Percentiles rank a stretch among this genome's conserved stretches.
These are phyloP conservation scores for Leptomonas seymouri DNA, from an alignment of 208 protist species.

Conservation along the genomic window DNA sequence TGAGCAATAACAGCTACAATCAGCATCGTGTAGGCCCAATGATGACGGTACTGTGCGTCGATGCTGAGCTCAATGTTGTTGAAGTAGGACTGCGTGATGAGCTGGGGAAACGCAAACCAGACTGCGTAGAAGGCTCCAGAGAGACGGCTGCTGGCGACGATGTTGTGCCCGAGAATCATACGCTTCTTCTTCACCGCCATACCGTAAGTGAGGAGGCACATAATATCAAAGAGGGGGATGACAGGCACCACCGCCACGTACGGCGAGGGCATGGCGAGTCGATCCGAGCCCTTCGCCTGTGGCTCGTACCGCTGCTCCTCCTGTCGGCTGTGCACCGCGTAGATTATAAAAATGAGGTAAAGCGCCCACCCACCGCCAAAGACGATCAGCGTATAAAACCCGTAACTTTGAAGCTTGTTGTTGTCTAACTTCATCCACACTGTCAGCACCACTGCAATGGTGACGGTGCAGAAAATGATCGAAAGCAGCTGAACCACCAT, in stretches of 20 bases:
- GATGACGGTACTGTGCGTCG: neutral
- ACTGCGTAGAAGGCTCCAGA: slow-evolving; percentile 54
- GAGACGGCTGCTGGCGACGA: slow-evolving; percentile 52
- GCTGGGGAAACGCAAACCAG: slow-evolving; percentile 69
- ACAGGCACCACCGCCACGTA: slow-evolving; percentile 66
- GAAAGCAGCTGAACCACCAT: slow-evolving; percentile 46
- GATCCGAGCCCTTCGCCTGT: slow-evolving; percentile 14
- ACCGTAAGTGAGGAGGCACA: slow-evolving; percentile 52
- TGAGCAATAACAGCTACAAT: slow-evolving; percentile 34
- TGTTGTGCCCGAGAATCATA: slow-evolving; percentile 65
- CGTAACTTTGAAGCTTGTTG: slow-evolving; percentile 39
- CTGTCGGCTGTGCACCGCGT: slow-evolving; percentile 53
- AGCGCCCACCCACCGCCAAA: slow-evolving; percentile 71
- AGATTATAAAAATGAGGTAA: slow-evolving; percentile 68
- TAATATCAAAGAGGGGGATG: slow-evolving; percentile 72
- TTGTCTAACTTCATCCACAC: slow-evolving; percentile 44
- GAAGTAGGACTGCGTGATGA: slow-evolving; percentile 66
- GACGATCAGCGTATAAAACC: slow-evolving; percentile 66
- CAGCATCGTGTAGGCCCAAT: slow-evolving; percentile 48
- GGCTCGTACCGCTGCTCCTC: slow-evolving; percentile 50
- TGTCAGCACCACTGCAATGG: slow-evolving; percentile 42
- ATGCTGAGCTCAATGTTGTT: slow-evolving; percentile 25
- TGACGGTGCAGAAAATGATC: slow-evolving; percentile 37
- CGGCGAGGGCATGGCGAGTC: slow-evolving; percentile 52
- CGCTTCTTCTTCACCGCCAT: slow-evolving; percentile 32